Conservation (phyloP, 495 filamentous ascomycete genomes). For the Aspergillus asperescens region DNA sequence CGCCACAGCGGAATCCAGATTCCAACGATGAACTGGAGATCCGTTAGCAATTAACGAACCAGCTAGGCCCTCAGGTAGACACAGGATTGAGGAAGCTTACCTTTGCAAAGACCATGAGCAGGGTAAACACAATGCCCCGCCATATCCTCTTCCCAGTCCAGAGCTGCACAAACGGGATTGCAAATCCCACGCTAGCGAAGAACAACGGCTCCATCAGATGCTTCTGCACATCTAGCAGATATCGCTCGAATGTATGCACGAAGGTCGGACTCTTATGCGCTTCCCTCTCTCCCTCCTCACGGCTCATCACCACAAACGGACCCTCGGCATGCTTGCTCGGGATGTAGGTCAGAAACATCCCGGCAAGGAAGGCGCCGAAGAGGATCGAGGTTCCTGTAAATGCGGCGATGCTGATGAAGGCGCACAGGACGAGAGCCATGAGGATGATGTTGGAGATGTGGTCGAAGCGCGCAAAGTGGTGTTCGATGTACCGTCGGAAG, state of each 20-base stretch:
- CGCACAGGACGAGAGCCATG: constrained; percentile 41
- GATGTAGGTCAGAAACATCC: constrained; percentile 49
- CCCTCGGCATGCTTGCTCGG: constrained; percentile 31
- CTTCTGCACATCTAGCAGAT: constrained; percentile 33
- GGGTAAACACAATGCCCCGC: constrained; percentile 61
- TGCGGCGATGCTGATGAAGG: constrained; percentile 46
- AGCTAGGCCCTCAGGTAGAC: too few species aligned
- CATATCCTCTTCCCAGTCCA: constrained; percentile 59
- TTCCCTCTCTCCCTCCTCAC: constrained; percentile 39
- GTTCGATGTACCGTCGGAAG: constrained; percentile 29
- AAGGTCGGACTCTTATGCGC: constrained; percentile 33
- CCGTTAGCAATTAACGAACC: not conserved
- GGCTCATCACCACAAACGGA: constrained; percentile 31
- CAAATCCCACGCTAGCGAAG: constrained; percentile 68
- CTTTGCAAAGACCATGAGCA: constrained; percentile 65
- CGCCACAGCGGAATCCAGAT: constrained; percentile 26
- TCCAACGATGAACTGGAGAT: constrained; percentile 31
- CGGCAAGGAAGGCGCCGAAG: constrained; percentile 63
- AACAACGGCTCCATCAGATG: constrained; percentile 66
- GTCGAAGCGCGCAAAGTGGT: constrained; percentile 30
- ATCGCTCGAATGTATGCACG: constrained; percentile 32
- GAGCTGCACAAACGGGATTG: constrained; percentile 63
- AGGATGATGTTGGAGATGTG: constrained; percentile 33
- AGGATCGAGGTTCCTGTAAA: constrained; percentile 61
- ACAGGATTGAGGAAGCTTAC: constrained; percentile 14